Percentiles rank a stretch among this genome's conserved stretches.
Evolutionary conservation across 2,329 filamentous ascomycete genomes (phyloP).

Genomic region (Nothopassalora personata): DNA sequence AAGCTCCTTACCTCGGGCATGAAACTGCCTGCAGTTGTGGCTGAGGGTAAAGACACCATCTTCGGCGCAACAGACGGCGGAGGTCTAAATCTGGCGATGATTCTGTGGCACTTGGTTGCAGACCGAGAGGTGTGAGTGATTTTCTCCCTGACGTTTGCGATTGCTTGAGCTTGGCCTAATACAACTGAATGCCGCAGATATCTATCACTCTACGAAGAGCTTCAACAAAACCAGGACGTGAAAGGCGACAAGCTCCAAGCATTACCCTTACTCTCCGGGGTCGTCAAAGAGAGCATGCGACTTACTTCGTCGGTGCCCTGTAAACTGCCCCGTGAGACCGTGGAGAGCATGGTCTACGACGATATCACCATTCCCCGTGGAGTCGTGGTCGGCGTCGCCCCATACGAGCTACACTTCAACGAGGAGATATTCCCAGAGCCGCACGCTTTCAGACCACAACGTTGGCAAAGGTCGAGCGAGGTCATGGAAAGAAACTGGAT

Average conservation of each 20-base stretch:
- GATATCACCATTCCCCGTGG: background rate
- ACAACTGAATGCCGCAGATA: background rate
- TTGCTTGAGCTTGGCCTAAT: background rate
- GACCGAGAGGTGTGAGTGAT: background rate
- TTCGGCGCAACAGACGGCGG: background rate
- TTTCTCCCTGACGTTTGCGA: background rate
- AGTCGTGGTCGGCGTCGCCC: background rate
- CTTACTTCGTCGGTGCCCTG: background rate
- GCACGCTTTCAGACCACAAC: background rate
- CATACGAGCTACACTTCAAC: constrained; percentile 3
- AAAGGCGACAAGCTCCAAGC: background rate
- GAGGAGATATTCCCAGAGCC: constrained; percentile 30
- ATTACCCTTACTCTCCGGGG: background rate
- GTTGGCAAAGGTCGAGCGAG: background rate
- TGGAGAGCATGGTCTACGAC: background rate
- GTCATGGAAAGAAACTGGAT: constrained; percentile 12
- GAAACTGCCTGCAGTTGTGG: background rate
- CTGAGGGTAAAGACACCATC: constrained; percentile 1
- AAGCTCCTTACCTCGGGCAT: background rate
- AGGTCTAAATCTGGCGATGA: background rate
- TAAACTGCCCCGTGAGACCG: background rate
- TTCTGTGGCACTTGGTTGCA: background rate
- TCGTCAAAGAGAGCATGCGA: constrained; percentile 1
- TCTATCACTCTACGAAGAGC: background rate
- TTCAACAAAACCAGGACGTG: background rate